Conservation (phyloP, 2,329 filamentous ascomycete species). For the Dendryphion nanum region DNA sequence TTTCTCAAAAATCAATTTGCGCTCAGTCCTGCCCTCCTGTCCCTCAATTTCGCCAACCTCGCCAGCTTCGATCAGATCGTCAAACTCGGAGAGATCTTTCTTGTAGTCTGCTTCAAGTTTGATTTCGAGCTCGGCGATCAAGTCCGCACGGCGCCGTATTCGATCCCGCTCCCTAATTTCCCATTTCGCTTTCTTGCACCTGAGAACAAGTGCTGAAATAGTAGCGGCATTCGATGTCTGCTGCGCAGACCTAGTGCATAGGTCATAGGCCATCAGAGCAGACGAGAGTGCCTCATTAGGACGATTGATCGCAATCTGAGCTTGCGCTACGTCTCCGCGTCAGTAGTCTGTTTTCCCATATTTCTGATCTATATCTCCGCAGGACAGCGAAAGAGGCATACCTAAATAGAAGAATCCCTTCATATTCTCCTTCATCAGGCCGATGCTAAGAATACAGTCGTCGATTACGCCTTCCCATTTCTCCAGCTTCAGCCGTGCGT, state of each 20-base stretch:
- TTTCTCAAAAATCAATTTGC: slow-evolving; percentile 39
- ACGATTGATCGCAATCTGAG: slow-evolving; percentile 71
- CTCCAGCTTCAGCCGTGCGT: slow-evolving; percentile 72
- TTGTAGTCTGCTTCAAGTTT: slow-evolving; percentile 36
- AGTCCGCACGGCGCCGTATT: slow-evolving; percentile 53
- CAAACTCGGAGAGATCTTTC: slow-evolving; percentile 38
- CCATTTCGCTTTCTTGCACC: slow-evolving; percentile 85
- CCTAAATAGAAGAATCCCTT: slow-evolving; percentile 80
- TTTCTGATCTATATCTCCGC: no score
- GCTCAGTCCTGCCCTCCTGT: slow-evolving; percentile 48
- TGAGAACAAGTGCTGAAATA: slow-evolving; percentile 71
- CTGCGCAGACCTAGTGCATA: slow-evolving; percentile 57
- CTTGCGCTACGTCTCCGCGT: slow-evolving; percentile 57
- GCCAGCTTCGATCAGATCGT: slow-evolving; percentile 32
- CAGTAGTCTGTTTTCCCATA: no score
- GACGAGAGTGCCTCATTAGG: slow-evolving; percentile 70
- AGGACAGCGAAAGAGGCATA: slow-evolving; percentile 16
- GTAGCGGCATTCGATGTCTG: slow-evolving; percentile 67
- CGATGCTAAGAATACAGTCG: slow-evolving; percentile 75
- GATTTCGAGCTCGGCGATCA: slow-evolving; percentile 60
- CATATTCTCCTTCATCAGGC: slow-evolving; percentile 64
- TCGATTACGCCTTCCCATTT: slow-evolving; percentile 72
- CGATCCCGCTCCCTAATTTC: slow-evolving; percentile 67
- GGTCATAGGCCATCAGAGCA: slow-evolving; percentile 69
- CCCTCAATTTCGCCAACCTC: slow-evolving; percentile 46